Evolutionary conservation across 768 basidiomycete species (phyloP).

Genomic region (Baorangia bicolor): DNA sequence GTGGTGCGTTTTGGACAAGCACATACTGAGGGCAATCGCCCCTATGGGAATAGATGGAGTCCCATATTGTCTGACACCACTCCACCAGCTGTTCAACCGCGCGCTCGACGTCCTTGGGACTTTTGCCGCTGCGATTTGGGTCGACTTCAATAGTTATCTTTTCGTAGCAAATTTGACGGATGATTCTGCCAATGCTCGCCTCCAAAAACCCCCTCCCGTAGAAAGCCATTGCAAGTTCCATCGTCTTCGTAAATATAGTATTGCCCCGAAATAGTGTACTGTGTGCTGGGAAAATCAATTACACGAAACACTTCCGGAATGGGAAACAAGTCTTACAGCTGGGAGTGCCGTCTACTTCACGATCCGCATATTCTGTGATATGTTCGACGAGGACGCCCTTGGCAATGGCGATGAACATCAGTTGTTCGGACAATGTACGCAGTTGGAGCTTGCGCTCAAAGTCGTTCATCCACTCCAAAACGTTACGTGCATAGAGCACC

Average conservation of each 20-base stretch:
- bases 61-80: slow-evolving; percentile 84
- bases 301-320: not conserved
- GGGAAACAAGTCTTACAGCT: slow-evolving; percentile 48
- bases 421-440: slow-evolving; percentile 56
- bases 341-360: slow-evolving; percentile 68
- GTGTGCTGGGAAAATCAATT: slow-evolving; percentile 48
- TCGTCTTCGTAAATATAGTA: slow-evolving; percentile 65
- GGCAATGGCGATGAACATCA: slow-evolving; percentile 72
- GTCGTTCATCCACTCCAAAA: slow-evolving; percentile 73
- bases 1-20: slow-evolving; percentile 1
- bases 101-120: slow-evolving; percentile 59
- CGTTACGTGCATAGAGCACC: slow-evolving; percentile 54
- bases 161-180: slow-evolving; percentile 70
- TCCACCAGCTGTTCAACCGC: slow-evolving; percentile 67
- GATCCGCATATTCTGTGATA: slow-evolving; percentile 64
- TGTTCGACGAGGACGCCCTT: slow-evolving; percentile 63
- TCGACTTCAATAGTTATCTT: slow-evolving; percentile 82
- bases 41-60: slow-evolving; percentile 72
- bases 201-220: slow-evolving; percentile 82
- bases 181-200: slow-evolving; percentile 67
- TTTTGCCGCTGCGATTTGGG: slow-evolving; percentile 63
- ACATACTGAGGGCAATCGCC: slow-evolving; percentile 74
- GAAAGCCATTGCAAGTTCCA: slow-evolving; percentile 79
- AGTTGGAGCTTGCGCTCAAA: slow-evolving; percentile 66
- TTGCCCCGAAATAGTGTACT: slow-evolving; percentile 74